Conservation (phyloP, 2,329 filamentous ascomycete species). For the Geosmithia flava region DNA sequence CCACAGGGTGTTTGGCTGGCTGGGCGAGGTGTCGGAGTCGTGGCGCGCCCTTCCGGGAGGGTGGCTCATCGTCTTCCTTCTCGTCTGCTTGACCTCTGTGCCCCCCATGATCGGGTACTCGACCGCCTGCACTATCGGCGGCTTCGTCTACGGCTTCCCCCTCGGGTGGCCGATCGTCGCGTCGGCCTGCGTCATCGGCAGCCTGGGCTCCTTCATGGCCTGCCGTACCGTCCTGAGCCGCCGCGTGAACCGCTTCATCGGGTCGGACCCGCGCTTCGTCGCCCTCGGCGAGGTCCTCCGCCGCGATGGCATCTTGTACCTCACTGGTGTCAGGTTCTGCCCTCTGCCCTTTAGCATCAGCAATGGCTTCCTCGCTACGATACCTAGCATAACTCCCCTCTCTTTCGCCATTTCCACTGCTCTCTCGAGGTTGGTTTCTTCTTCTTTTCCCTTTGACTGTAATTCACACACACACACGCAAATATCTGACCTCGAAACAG, state of each 20-base stretch:
- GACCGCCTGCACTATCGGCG: conserved; percentile 46
- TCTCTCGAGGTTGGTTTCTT: conserved; percentile 43
- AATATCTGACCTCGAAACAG: conserved; percentile 15
- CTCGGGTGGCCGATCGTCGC: conserved; percentile 74
- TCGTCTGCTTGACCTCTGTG: conserved; percentile 68
- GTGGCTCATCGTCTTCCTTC: conserved; percentile 62
- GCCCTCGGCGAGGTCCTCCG: conserved; percentile 81
- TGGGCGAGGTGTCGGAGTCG: conserved; percentile 59
- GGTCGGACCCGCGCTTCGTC: conserved; percentile 74
- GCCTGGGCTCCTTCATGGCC: conserved; percentile 66
- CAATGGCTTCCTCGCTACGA: conserved; percentile 89
- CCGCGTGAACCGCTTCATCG: conserved; percentile 72
- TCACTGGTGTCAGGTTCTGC: conserved; percentile 86
- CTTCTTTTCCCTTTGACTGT: not conserved
- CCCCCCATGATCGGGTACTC: conserved; percentile 84
- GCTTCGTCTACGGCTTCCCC: conserved; percentile 44
- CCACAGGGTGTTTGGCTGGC: conserved; percentile 63
- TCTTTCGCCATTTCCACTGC: conserved; percentile 75
- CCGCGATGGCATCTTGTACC: conserved; percentile 75
- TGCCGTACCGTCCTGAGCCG: conserved; percentile 66
- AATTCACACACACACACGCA: not conserved
- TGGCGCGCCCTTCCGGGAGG: conserved; percentile 67
- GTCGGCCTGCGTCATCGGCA: conserved; percentile 65
- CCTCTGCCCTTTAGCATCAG: conserved; percentile 86
- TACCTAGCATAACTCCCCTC: conserved; percentile 70